Base-by-base conservation (phyloP, 1,284 basidiomycete genomes). In the Thecaphora thlaspeos region DNA sequence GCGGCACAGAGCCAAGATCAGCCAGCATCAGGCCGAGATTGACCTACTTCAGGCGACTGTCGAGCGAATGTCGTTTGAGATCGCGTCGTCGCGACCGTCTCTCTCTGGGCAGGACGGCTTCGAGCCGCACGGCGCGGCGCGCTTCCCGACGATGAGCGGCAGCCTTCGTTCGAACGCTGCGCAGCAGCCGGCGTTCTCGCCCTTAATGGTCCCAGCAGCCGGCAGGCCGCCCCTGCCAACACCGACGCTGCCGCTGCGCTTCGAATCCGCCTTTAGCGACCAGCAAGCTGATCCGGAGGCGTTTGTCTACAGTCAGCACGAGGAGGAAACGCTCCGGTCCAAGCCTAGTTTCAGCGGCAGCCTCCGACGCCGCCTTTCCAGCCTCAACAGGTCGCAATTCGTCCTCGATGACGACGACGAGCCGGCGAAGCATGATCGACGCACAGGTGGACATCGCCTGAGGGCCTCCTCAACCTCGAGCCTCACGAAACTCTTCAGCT, bases 401-500 rank as follows among this genome's bases (percentile, higher is more conserved):
- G 32, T 11, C 10, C 39, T 42, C 5, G 48, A 53, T 11, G 54
- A 48, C 26, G 34, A 28, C 2, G 37, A 4, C 2, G 22, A 34
- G 15, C 12, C 40, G 5, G 18, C 34, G 8, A 19, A 37, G 26
- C 26, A 28, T 7, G 26, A 22, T 40, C 42, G 15, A 19, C 41
- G 3, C 30, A 51, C 7, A 4, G 39, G 23, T 46, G 45, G 7
- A 50, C 47, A 12, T 42, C 50, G 21, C 59, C 51, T 12, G 15
- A 56, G 32, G 47, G 59, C 41, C 0, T 57, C 51, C 34, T 62
- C 60, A 22, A 51, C 49, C 4, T 43, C 48, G 34, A 62, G 55
- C 45, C 37, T 62, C 23, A 57, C 54, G 46, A 62, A 51, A 46
- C 45, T 57, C 18, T 62, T 62, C 46, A 55, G 60, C 41, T 62